Evolutionary conservation across 768 basidiomycete genomes (phyloP).

Genomic region (Macrolepiota fuliginosa): DNA sequence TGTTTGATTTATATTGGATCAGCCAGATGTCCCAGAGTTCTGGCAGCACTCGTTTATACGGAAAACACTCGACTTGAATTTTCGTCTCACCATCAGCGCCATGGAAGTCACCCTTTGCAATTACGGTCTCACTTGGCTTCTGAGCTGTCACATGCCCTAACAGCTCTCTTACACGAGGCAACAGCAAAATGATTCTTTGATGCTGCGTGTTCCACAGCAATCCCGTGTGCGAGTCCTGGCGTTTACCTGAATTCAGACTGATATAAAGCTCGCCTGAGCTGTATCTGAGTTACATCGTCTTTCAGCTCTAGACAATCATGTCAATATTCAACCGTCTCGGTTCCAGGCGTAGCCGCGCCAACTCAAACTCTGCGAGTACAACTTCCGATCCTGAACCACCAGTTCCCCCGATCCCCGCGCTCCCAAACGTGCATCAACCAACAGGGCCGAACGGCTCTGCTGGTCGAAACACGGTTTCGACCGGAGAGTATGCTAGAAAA

Average conservation of each 20-base stretch:
- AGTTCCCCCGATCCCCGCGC: neutral
- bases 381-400: neutral
- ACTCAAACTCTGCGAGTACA: neutral
- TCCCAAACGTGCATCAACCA: too few relatives aligned
- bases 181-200: too few relatives aligned
- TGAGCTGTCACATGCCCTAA: too few relatives aligned
- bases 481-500: constrained; percentile 34
- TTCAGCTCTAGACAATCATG: neutral
- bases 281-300: neutral
- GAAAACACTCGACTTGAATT: too few relatives aligned
- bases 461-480: neutral
- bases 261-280: neutral
- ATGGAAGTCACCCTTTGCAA: too few relatives aligned
- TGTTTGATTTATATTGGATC: too few relatives aligned
- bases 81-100: too few relatives aligned
- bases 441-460: neutral
- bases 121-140: too few relatives aligned
- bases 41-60: too few relatives aligned
- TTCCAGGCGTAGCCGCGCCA: neutral
- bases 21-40: too few relatives aligned
- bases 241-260: neutral
- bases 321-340: neutral
- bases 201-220: neutral
- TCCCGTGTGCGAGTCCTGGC: neutral
- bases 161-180: too few relatives aligned